Conservation (phyloP, 371 early-diverging fungal genomes). For the Apophysomyces sp. region DNA sequence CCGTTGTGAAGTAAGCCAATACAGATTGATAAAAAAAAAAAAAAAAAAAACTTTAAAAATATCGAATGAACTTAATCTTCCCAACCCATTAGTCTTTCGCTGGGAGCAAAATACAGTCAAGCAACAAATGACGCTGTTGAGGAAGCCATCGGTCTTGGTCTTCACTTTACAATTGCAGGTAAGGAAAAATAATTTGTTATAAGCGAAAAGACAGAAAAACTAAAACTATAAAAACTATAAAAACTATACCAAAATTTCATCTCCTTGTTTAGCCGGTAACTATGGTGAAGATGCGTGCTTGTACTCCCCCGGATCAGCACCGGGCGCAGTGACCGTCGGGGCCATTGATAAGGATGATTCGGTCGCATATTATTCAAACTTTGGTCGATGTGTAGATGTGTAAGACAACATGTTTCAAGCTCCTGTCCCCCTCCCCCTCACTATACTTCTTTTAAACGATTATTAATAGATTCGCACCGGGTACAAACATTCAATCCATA, state of each 20-base stretch:
- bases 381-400: conserved; percentile 80
- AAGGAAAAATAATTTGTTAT: background rate
- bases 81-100: conserved; percentile 50
- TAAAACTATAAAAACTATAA: no score
- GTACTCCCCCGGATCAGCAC: conserved; percentile 82
- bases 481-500: conserved; percentile 75
- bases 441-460: background rate
- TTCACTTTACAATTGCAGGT: conserved; percentile 58
- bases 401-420: conserved; percentile 37
- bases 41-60: background rate
- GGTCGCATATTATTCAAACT: conserved; percentile 73
- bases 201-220: conserved; percentile 18
- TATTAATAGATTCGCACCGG: conserved; percentile 59
- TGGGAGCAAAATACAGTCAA: conserved; percentile 58
- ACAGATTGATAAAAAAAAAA: conserved; percentile 17
- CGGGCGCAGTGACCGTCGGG: conserved; percentile 87
- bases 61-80: background rate
- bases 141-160: conserved; percentile 48
- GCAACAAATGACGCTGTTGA: conserved; percentile 58
- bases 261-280: conserved; percentile 45
- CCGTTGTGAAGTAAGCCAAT: conserved; percentile 38
- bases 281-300: conserved; percentile 78
- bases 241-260: no score
- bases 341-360: conserved; percentile 75
- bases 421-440: conserved; percentile 4